Percentiles rank a stretch among this genome's conserved stretches.
phyloP scores from a whole-genome alignment of 73 alveolate genomes.

The Uronychia setigera region DNA sequence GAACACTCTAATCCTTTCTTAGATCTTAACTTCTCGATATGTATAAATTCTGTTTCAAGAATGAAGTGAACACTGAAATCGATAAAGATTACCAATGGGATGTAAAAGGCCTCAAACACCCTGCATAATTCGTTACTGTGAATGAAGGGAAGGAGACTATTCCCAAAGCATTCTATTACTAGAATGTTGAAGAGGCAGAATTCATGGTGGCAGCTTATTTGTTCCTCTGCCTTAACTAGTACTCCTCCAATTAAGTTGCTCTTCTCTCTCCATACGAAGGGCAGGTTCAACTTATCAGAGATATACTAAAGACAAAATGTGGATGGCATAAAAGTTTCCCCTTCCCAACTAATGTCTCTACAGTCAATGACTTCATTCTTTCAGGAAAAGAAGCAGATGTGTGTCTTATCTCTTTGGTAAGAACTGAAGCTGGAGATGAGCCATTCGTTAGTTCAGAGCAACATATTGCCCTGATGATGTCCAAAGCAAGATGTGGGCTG shows the following conservation, averaged over 20 bases:
- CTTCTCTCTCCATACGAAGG: neutral
- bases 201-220: neutral
- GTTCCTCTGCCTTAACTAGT: neutral
- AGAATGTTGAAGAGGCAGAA: neutral
- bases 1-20: neutral
- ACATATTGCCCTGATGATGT: too few species aligned
- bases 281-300: neutral
- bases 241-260: neutral
- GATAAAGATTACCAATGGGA: neutral
- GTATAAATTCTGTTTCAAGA: neutral
- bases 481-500: too few species aligned
- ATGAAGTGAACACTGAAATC: neutral
- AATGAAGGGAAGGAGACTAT: neutral
- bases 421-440: too few species aligned
- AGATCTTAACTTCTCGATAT: neutral
- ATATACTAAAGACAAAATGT: neutral
- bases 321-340: too few species aligned
- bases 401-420: too few species aligned
- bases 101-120: too few species aligned
- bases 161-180: neutral
- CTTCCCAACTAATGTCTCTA: too few species aligned
- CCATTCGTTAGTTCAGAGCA: too few species aligned
- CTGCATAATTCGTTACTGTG: neutral
- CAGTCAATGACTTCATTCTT: too few species aligned
- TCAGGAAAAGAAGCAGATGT: too few species aligned